phyloP scores from a whole-genome alignment of 805 yeast species.

The Candida michaelii region DNA sequence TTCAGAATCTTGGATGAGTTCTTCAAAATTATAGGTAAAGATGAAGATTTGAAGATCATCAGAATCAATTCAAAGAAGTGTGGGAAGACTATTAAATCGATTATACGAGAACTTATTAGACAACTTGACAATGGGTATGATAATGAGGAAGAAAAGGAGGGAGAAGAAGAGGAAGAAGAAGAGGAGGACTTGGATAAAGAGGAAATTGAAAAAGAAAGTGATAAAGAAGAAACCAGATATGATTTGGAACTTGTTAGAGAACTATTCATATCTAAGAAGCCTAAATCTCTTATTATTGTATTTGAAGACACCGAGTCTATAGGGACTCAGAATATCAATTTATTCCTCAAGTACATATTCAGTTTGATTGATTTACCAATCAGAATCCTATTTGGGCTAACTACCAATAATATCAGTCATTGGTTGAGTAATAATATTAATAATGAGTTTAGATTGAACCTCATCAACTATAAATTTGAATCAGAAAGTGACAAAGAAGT shows the following conservation, averaged over 20 bases:
- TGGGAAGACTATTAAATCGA: conserved; percentile 28
- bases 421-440: conserved; percentile 38
- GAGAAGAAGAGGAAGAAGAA: conserved; percentile 3
- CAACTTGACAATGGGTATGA: conserved; percentile 19
- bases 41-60: conserved; percentile 22
- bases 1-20: conserved; percentile 38
- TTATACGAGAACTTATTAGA: conserved; percentile 33
- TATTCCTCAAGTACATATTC: conserved; percentile 30
- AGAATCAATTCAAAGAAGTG: conserved; percentile 32
- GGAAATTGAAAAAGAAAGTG: conserved; percentile 25
- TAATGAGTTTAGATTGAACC: conserved; percentile 26
- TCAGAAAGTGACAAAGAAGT: conserved; percentile 30
- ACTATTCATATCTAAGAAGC: conserved; percentile 2
- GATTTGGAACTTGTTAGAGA: conserved; percentile 28
- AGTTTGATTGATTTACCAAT: conserved; percentile 27
- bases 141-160: conserved; percentile 14
- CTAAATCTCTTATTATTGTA: conserved; percentile 18
- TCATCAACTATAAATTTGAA: conserved; percentile 33
- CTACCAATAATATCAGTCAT: conserved; percentile 32
- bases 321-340: conserved; percentile 34
- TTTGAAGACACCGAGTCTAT: conserved; percentile 41
- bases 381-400: conserved; percentile 36
- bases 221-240: conserved; percentile 28
- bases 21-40: conserved; percentile 11
- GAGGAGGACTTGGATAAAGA: conserved; percentile 21